phyloP scores from a whole-genome alignment of 257 asterid species.

The Capsicum baccatum region DNA sequence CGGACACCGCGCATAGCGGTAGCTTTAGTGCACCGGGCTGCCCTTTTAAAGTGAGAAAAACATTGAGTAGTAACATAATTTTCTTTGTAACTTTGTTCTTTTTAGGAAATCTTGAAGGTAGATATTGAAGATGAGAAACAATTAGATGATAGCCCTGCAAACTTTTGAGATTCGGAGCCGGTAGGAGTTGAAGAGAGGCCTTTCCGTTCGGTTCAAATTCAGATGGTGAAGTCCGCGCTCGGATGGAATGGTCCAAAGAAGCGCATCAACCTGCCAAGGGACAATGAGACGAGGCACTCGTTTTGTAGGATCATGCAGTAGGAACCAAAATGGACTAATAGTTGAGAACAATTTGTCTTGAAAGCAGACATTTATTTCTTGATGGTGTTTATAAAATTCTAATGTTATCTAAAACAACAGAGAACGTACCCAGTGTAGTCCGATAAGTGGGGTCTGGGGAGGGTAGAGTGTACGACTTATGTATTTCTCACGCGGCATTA shows the following conservation, averaged over 20 bases:
- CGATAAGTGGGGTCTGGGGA: no score
- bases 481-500: neutral
- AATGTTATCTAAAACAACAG: no score
- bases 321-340: neutral
- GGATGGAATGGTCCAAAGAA: neutral
- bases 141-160: slow-evolving; percentile 94
- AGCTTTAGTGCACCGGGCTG: no score
- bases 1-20: no score
- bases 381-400: neutral
- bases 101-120: slow-evolving; percentile 90
- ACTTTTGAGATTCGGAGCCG: slow-evolving; percentile 45
- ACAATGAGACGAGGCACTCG: neutral
- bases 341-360: neutral
- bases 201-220: neutral
- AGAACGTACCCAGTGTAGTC: no score
- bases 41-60: no score
- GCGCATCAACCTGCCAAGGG: neutral
- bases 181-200: neutral
- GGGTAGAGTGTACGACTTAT: no score
- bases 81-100: neutral
- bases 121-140: slow-evolving; percentile 94
- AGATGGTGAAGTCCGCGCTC: neutral
- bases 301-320: neutral
- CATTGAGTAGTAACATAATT: neutral
- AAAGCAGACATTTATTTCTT: neutral